Percentiles rank a stretch among this genome's conserved stretches.
These are phyloP conservation scores for Austropuccinia psidii DNA, from an alignment of 1,284 basidiomycete species.

Conservation along the genomic window DNA sequence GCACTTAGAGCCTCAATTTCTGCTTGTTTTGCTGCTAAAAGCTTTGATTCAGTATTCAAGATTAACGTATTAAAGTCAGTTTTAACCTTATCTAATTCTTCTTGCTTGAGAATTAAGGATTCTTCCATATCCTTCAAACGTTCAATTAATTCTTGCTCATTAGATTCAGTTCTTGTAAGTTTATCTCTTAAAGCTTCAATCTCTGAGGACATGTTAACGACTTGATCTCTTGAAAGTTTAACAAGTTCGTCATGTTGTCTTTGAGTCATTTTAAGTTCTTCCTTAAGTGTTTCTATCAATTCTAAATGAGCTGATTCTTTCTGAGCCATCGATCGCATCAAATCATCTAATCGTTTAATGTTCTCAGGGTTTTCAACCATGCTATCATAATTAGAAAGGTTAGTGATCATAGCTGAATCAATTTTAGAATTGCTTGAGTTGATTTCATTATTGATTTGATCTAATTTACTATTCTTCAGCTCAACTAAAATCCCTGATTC, in stretches of 20 bases:
- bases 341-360: slow-evolving; percentile 4
- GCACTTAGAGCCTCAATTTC: neutral
- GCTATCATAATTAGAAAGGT: neutral
- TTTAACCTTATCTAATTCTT: slow-evolving; percentile 23
- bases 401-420: too few species aligned
- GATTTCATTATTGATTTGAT: slow-evolving; percentile 59
- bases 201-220: slow-evolving; percentile 25
- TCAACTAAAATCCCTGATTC: too few species aligned
- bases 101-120: neutral
- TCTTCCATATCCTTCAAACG: neutral
- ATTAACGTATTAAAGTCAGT: neutral
- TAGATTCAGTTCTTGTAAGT: neutral
- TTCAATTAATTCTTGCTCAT: neutral
- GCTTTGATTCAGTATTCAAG: slow-evolving; percentile 11
- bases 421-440: slow-evolving; percentile 75
- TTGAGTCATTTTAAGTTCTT: slow-evolving; percentile 60
- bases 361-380: neutral
- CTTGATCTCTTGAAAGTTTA: slow-evolving; percentile 16
- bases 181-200: slow-evolving; percentile 4
- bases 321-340: slow-evolving; percentile 74
- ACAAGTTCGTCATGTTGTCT: slow-evolving; percentile 45
- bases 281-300: slow-evolving; percentile 60
- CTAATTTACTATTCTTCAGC: neutral
- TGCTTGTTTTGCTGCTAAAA: neutral
- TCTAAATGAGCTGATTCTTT: slow-evolving; percentile 80